Base-by-base conservation (phyloP, 2,329 filamentous ascomycete genomes). In the Hymenoscyphus fructigenus region DNA sequence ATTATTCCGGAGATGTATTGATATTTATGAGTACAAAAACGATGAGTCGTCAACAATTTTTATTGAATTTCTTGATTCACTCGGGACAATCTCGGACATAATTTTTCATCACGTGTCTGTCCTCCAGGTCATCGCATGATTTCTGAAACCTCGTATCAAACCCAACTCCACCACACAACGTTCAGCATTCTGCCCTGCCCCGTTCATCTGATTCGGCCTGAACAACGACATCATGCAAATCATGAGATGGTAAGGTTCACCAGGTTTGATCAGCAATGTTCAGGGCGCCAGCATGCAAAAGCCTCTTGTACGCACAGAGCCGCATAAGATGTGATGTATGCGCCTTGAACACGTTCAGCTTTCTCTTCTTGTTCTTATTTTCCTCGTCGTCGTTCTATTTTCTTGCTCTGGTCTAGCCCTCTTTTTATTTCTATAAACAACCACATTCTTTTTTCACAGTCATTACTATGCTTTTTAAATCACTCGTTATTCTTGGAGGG, bases 381-480 rank as follows among this genome's bases (percentile, higher is more conserved):
- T 3, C 55, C 17, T 57, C 12, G 17, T 57, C 55, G 4, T 29
- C 12, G 1, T 23, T 10, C 14, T 28, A 12, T 53, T 53, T 15
- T 53, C 47, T 53, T 53, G 10, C 47, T 53, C 47, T 53, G 47
- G 47, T 26, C 14, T 58, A 56, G 26, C n/a, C 12, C 34, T 57
- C 28, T 34, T 62, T 50, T 7, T 6, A 56, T 36, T 56, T 34
- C 14, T 32, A 12, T 32, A 12, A 44, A 29, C 41, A 2, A 59
- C 32, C 36, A 61, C 53, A 60, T 62, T 67, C 44, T 29, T 61
- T 65, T 29, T 32, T 67, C 62, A 50, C 57, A 57, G 53, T 28
- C 41, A n/a, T 62, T 55, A 61, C 41, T 5, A 70, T 69, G 68
- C 56, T 69, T 59, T 62, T 68, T 15, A 66, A 62, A 26, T 60